Evolutionary conservation across 2,329 filamentous ascomycete genomes (phyloP).

Genomic region (Xylariales sp.): DNA sequence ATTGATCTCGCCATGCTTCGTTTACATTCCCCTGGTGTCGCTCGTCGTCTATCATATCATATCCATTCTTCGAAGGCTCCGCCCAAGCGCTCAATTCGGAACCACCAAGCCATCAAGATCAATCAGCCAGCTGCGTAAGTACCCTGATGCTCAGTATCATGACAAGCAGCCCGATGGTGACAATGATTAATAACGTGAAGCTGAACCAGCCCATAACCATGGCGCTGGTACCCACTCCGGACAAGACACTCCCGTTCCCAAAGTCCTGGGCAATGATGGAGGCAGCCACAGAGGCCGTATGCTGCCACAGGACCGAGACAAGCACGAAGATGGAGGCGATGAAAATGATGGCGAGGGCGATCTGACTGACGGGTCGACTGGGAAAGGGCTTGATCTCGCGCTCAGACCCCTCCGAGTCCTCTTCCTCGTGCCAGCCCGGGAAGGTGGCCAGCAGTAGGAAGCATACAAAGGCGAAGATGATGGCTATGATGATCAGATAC

Average conservation of each 20-base stretch:
- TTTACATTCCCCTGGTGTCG: no score
- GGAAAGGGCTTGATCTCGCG: slow-evolving; percentile 93
- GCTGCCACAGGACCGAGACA: slow-evolving; percentile 82
- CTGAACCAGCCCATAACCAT: slow-evolving; percentile 99
- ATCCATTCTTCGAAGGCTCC: no score
- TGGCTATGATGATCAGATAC: slow-evolving; percentile 94
- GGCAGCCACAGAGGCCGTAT: slow-evolving; percentile 93
- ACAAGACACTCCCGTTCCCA: slow-evolving; percentile 30
- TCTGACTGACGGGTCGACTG: slow-evolving; percentile 84
- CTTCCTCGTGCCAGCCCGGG: slow-evolving; percentile 94
- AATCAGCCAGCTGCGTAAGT: slow-evolving; percentile 55
- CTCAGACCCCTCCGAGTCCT: slow-evolving; percentile 74
- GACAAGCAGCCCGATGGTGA: slow-evolving; percentile 88
- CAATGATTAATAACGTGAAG: slow-evolving; percentile 87
- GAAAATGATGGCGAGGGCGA: slow-evolving; percentile 89
- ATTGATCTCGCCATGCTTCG: background rate
- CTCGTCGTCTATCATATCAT: no score
- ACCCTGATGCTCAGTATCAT: slow-evolving; percentile 95
- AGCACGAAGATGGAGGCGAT: slow-evolving; percentile 66
- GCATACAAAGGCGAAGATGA: slow-evolving; percentile 94
- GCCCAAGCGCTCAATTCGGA: no score
- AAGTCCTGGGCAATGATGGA: slow-evolving; percentile 68
- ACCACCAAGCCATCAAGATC: no score
- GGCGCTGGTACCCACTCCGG: slow-evolving; percentile 58
- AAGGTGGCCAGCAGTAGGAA: slow-evolving; percentile 94